phyloP scores from a whole-genome alignment of 345 rosid genomes.

The Hibiscus tridactylites region DNA sequence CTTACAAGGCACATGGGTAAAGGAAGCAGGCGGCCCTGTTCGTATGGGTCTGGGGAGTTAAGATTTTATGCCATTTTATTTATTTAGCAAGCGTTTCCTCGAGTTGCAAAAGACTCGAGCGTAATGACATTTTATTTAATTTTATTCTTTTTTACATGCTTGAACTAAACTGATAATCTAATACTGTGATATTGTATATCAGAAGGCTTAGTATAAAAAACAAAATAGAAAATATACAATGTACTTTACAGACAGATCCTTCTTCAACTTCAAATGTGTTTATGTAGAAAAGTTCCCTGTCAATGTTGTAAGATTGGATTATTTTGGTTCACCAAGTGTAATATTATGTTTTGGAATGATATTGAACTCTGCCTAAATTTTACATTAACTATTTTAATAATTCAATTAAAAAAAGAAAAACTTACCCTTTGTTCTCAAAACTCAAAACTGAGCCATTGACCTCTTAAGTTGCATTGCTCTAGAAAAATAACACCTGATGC shows the following conservation, averaged over 20 bases:
- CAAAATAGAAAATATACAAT: not conserved
- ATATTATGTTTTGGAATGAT: no score
- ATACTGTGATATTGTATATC: not conserved
- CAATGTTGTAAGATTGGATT: not conserved
- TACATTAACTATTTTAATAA: no score
- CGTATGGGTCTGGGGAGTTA: conserved; percentile 7
- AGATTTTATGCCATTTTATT: not conserved
- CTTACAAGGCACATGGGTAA: conserved; percentile 55
- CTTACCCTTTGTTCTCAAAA: not conserved
- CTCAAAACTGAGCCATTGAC: not conserved
- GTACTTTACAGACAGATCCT: not conserved
- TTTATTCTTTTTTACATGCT: not conserved
- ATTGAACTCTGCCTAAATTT: no score
- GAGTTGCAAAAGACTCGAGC: not conserved
- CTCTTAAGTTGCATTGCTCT: not conserved
- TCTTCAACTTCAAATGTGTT: not conserved
- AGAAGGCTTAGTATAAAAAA: not conserved
- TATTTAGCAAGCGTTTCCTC: not conserved
- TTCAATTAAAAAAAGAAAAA: no score
- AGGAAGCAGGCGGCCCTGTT: conserved; percentile 25
- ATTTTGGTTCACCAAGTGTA: no score
- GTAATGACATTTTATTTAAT: not conserved
- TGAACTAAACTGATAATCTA: not conserved
- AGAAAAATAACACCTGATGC: not conserved
- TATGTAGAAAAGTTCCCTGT: not conserved